Evolutionary conservation across 768 basidiomycete genomes (phyloP).

Genomic region (Podaxis pistillaris): DNA sequence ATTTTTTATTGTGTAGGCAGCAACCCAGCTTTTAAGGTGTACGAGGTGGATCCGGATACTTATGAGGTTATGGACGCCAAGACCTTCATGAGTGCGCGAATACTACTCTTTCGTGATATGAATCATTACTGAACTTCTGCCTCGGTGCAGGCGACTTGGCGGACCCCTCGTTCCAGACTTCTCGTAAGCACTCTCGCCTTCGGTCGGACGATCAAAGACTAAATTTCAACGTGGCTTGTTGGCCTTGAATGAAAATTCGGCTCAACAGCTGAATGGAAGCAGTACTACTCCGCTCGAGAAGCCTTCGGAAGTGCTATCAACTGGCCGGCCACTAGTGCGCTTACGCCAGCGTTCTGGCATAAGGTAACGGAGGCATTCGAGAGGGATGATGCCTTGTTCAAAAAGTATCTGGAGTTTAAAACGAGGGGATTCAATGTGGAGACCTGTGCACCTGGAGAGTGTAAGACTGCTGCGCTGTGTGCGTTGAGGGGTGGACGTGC

Average conservation of each 20-base stretch:
- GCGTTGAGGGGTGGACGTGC: conserved; percentile 40
- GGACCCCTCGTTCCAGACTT: conserved; percentile 42
- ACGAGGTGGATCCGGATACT: conserved; percentile 65
- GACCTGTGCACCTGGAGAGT: conserved; percentile 31
- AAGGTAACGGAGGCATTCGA: conserved; percentile 52
- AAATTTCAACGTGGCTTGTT: not conserved
- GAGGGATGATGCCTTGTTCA: conserved; percentile 41
- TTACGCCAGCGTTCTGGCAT: conserved; percentile 61
- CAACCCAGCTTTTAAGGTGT: conserved; percentile 56
- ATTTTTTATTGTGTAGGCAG: conserved; percentile 32
- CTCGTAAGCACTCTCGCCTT: conserved; percentile 33
- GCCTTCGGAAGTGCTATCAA: conserved; percentile 45
- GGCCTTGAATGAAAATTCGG: not conserved
- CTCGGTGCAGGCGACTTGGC: conserved; percentile 34
- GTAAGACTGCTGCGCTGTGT: conserved; percentile 42
- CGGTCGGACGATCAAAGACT: not conserved
- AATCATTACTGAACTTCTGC: conserved; percentile 16
- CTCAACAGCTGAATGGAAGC: conserved; percentile 44
- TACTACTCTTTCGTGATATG: not conserved
- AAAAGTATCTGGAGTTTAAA: conserved; percentile 44
- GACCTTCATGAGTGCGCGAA: conserved; percentile 41
- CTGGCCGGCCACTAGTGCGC: conserved; percentile 33
- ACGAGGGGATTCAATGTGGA: conserved; percentile 35
- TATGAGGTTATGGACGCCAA: conserved; percentile 62
- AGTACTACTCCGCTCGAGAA: conserved; percentile 55